Percentiles rank a stretch among this genome's conserved stretches.
phyloP scores from a whole-genome alignment of 805 yeast genomes.

The Candida endomychidarum region DNA sequence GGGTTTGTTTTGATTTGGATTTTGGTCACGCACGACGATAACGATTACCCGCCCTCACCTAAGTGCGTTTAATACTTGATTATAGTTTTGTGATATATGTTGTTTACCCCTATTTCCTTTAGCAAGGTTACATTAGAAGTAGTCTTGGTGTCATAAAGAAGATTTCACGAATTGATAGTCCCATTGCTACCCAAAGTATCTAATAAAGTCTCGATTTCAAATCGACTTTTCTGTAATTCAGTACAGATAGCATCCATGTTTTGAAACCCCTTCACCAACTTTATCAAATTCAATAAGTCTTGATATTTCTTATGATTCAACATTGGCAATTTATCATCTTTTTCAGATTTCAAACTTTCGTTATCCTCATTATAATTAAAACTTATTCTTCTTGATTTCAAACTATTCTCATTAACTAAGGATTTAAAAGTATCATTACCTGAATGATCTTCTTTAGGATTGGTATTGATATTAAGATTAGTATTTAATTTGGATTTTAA shows the following conservation, averaged over 20 bases:
- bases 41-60: conserved; percentile 5
- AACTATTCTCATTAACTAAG: conserved; percentile 21
- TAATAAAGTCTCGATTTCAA: conserved; percentile 52
- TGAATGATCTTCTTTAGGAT: conserved; percentile 6
- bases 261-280: conserved; percentile 50
- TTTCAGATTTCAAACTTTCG: neutral
- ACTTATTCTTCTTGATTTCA: conserved; percentile 31
- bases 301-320: conserved; percentile 17
- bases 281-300: conserved; percentile 39
- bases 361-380: conserved; percentile 23
- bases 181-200: conserved; percentile 37
- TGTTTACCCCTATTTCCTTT: too few relatives aligned
- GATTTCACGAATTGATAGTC: conserved; percentile 34
- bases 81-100: too few relatives aligned
- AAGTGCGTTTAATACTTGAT: too few relatives aligned
- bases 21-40: neutral
- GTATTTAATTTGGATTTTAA: conserved; percentile 12
- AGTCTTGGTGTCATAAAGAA: too few relatives aligned
- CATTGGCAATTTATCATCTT: conserved; percentile 6
- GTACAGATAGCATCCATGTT: conserved; percentile 71
- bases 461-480: conserved; percentile 10
- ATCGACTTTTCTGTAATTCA: conserved; percentile 55
- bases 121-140: too few relatives aligned
- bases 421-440: conserved; percentile 17
- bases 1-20: conserved; percentile 14